These are phyloP conservation scores for Porodaedalea pini DNA, from an alignment of 1,284 basidiomycete genomes.

Conservation along the genomic window DNA sequence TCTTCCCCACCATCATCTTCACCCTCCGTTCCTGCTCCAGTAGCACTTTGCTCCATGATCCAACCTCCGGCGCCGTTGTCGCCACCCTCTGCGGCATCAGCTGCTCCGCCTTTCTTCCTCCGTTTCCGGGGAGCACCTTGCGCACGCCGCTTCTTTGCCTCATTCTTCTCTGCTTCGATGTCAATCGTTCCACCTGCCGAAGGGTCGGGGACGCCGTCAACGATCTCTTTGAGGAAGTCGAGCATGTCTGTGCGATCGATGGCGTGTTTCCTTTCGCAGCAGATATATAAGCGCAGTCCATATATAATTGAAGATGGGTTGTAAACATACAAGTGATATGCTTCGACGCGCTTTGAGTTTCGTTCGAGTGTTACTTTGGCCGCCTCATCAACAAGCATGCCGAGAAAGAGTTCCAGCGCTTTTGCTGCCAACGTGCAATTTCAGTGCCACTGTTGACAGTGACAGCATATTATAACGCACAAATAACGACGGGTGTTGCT, in stretches of 20 bases:
- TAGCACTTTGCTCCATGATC: conserved; percentile 14
- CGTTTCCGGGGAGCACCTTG: conserved; percentile 39
- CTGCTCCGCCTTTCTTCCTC: conserved; percentile 50
- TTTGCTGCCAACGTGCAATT: conserved; percentile 61
- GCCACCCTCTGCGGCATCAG: conserved; percentile 24
- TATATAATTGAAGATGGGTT: background rate
- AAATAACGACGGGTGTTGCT: conserved; percentile 95
- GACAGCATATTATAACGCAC: conserved; percentile 51
- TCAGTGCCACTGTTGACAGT: background rate
- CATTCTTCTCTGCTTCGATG: conserved; percentile 53
- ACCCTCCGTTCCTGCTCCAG: conserved; percentile 21
- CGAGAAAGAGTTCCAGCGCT: conserved; percentile 92
- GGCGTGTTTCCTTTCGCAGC: conserved; percentile 79
- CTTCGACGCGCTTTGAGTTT: conserved; percentile 88
- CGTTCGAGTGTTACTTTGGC: conserved; percentile 78
- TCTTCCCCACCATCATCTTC: conserved; percentile 21
- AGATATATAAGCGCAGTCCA: too few relatives aligned
- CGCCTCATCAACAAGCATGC: conserved; percentile 81
- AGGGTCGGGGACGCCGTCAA: conserved; percentile 87
- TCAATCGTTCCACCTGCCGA: conserved; percentile 75
- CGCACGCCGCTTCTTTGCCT: conserved; percentile 32
- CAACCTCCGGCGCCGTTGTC: conserved; percentile 25
- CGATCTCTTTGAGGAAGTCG: conserved; percentile 95
- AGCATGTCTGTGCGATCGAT: conserved; percentile 87
- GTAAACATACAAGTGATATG: conserved; percentile 87